phyloP scores from a whole-genome alignment of 768 basidiomycete species.

The Mycena chlorophos region DNA sequence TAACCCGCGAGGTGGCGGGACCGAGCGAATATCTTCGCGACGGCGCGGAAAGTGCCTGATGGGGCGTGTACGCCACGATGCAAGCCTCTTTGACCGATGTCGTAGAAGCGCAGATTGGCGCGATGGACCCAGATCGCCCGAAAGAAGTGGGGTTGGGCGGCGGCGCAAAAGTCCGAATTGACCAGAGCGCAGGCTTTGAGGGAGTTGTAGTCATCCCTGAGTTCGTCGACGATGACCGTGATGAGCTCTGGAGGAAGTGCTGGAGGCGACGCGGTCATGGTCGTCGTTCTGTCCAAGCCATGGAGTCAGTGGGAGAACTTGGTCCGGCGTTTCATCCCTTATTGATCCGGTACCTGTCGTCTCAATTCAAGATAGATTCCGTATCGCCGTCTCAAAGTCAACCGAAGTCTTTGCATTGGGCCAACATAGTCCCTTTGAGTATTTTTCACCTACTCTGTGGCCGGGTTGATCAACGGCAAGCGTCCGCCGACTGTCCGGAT shows the following conservation, averaged over 20 bases:
- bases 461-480: too few relatives aligned
- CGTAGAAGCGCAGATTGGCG: slow-evolving; percentile 9
- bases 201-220: slow-evolving; percentile 8
- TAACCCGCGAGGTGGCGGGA: slow-evolving; percentile 13
- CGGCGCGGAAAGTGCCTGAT: slow-evolving; percentile 6
- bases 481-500: too few relatives aligned
- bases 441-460: too few relatives aligned
- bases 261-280: not conserved
- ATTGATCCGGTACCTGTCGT: too few relatives aligned
- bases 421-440: too few relatives aligned
- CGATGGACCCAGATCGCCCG: slow-evolving; percentile 14
- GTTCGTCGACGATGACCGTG: slow-evolving; percentile 18
- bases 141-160: slow-evolving; percentile 15
- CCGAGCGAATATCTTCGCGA: not conserved
- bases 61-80: slow-evolving; percentile 3
- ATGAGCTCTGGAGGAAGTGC: slow-evolving; percentile 13
- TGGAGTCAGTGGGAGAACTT: too few relatives aligned
- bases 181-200: slow-evolving; percentile 12
- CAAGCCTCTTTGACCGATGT: not conserved
- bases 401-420: too few relatives aligned
- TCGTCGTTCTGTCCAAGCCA: too few relatives aligned
- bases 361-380: too few relatives aligned
- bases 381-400: too few relatives aligned
- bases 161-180: not conserved
- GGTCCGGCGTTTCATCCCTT: too few relatives aligned